These are phyloP conservation scores for Cryptococcus wingfieldii DNA, from an alignment of 1,284 basidiomycete genomes.

Conservation along the genomic window DNA sequence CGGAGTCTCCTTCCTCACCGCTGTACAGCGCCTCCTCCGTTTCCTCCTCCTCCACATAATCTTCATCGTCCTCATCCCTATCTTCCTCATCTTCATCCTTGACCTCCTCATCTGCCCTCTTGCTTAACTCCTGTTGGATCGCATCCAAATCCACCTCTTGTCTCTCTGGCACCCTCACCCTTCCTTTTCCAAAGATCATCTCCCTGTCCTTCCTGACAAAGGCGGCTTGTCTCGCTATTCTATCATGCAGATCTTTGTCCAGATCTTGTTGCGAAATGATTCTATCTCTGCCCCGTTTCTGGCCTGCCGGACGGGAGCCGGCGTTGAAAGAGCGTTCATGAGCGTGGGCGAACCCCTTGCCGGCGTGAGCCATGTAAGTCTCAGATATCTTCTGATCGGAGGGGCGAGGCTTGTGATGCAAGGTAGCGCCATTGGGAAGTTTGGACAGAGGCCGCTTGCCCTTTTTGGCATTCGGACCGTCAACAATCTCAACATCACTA, in stretches of 20 bases:
- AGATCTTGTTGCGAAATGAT: slow-evolving; percentile 16
- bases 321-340: slow-evolving; percentile 19
- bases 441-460: no score
- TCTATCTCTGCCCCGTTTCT: slow-evolving; percentile 30
- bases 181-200: slow-evolving; percentile 20
- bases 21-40: slow-evolving; percentile 12
- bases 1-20: slow-evolving; percentile 16
- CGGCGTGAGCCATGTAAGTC: slow-evolving; percentile 32
- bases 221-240: slow-evolving; percentile 18
- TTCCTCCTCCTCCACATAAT: slow-evolving; percentile 11
- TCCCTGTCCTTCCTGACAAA: slow-evolving; percentile 21
- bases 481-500: slow-evolving; percentile 20
- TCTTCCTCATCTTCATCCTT: slow-evolving; percentile 20
- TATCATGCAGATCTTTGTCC: slow-evolving; percentile 10
- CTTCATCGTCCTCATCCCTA: slow-evolving; percentile 26
- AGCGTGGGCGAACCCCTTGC: slow-evolving; percentile 25
- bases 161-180: slow-evolving; percentile 21
- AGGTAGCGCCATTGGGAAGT: no score
- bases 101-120: slow-evolving; percentile 14
- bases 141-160: slow-evolving; percentile 16
- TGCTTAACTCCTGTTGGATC: not conserved
- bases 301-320: slow-evolving; percentile 27
- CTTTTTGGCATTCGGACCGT: not conserved
- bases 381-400: slow-evolving; percentile 24
- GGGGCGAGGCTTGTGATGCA: slow-evolving; percentile 1